Base-by-base conservation (phyloP, 1,284 basidiomycete species). In the Heterobasidion annosum region DNA sequence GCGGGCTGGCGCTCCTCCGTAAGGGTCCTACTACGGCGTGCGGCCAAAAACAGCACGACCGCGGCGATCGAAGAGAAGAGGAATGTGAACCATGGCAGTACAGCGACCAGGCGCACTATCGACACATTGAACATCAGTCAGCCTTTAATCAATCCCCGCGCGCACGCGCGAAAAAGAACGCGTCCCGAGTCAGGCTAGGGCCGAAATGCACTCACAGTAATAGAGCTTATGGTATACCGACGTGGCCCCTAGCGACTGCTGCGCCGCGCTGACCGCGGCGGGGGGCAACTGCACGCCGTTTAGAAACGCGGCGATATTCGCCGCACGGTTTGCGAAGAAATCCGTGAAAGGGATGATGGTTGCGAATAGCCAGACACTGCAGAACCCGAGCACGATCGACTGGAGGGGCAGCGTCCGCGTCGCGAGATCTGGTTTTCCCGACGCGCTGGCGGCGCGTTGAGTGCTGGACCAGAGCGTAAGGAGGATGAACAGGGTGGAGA, bases 301-400 rank as follows among this genome's bases (percentile, higher is more conserved):
- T 50, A 81, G 54, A 47, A 66, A 71, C 5, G 78, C 81, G 16
- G 64, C 63, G 54, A 84, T 68, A 44, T 68, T 65, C 12, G 76
- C 80, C 34, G 65, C 62, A n/a, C 73, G 68, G 48, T 68, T 82
- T 16, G 73, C 73, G 58, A 78, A 78, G 64, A 76, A 78, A 61
- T 71, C 62, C 45, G 77, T 78, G 65, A 75, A 81, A 1, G 81
- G 72, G 18, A 83, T 69, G 52, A 78, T 68, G 18, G 73, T 66
- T 5, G 76, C 81, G 60, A 85, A 72, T 46, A 84, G 66, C 73
- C 78, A 79, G 5, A 73, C 35, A 25, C 72, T 67, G 56, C 72
- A 71, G 63, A 83, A 73, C 18, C 69, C 63, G 49, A 83, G 69
- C 19, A 72, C 42, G 50, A 60, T 58, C 3, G 70, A 67, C 64